Percentiles rank a stretch among this genome's conserved stretches.
These are phyloP conservation scores for Nepenthes mirabilis DNA, from an alignment of 148 eudicot species.

Conservation along the genomic window DNA sequence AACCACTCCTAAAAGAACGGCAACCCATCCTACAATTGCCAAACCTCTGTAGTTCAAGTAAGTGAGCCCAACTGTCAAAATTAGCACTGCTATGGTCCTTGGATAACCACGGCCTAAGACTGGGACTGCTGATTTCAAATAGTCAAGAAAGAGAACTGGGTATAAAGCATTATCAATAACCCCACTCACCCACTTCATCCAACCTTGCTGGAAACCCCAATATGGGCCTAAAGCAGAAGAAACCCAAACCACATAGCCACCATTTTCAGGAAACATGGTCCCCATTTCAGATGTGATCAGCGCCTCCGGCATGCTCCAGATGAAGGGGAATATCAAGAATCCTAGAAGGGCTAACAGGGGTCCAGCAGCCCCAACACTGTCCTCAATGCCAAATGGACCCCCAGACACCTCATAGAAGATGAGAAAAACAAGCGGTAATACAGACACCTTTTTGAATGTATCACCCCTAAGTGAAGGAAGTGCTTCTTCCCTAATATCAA, in stretches of 20 bases:
- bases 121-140: constrained; percentile 48
- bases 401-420: constrained; percentile 44
- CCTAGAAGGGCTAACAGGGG: constrained; percentile 38
- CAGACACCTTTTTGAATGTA: constrained; percentile 24
- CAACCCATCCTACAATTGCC: constrained; percentile 58
- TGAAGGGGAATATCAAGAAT: constrained; percentile 34
- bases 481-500: constrained; percentile 17
- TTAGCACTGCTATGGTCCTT: constrained; percentile 26
- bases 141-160: constrained; percentile 54
- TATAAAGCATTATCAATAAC: constrained; percentile 67
- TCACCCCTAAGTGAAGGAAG: constrained; percentile 21
- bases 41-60: constrained; percentile 54
- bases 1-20: constrained; percentile 43
- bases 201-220: constrained; percentile 49
- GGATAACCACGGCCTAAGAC: constrained; percentile 35
- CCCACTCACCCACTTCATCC: constrained; percentile 54
- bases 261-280: constrained; percentile 44
- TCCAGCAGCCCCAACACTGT: constrained; percentile 45
- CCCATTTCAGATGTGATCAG: constrained; percentile 44
- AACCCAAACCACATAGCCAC: constrained; percentile 46
- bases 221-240: constrained; percentile 35
- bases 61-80: constrained; percentile 31
- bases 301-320: constrained; percentile 48
- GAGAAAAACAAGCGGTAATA: constrained; percentile 37
- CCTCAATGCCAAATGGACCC: constrained; percentile 42